Evolutionary conservation across 2,329 filamentous ascomycete species (phyloP).

Genomic region (Plectosphaerella cucumerina): DNA sequence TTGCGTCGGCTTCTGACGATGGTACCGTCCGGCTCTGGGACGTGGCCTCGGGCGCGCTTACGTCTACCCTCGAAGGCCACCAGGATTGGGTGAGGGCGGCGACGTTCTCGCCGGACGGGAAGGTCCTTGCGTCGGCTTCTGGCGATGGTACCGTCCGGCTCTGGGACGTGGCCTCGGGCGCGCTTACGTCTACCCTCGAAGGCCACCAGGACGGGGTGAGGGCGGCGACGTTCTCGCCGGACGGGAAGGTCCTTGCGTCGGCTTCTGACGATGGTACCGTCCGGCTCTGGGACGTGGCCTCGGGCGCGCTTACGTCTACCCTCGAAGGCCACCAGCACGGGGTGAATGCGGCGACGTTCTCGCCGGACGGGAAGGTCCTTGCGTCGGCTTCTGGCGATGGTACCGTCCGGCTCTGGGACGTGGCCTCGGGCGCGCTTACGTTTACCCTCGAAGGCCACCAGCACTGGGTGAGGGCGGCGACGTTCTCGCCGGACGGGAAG

Average conservation of each 20-base stretch:
- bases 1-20: no score
- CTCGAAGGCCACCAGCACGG: slow-evolving; percentile 12
- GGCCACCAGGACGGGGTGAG: no score
- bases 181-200: no score
- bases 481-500: slow-evolving; percentile 14
- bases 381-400: slow-evolving; percentile 9
- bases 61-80: slow-evolving; percentile 17
- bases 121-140: slow-evolving; percentile 11
- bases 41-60: no score
- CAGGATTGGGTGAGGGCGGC: slow-evolving; percentile 4
- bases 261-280: no score
- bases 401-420: slow-evolving; percentile 13
- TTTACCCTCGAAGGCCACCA: slow-evolving; percentile 16
- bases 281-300: no score
- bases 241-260: no score
- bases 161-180: slow-evolving; percentile 8
- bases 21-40: no score
- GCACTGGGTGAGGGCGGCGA: slow-evolving; percentile 5
- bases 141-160: slow-evolving; percentile 9
- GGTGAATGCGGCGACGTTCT: slow-evolving; percentile 12
- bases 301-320: no score
- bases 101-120: slow-evolving; percentile 14
- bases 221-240: no score
- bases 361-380: slow-evolving; percentile 11
- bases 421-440: slow-evolving; percentile 1